Base-by-base conservation (phyloP, 176 grass and related monocot species). In the Juncus effusus region DNA sequence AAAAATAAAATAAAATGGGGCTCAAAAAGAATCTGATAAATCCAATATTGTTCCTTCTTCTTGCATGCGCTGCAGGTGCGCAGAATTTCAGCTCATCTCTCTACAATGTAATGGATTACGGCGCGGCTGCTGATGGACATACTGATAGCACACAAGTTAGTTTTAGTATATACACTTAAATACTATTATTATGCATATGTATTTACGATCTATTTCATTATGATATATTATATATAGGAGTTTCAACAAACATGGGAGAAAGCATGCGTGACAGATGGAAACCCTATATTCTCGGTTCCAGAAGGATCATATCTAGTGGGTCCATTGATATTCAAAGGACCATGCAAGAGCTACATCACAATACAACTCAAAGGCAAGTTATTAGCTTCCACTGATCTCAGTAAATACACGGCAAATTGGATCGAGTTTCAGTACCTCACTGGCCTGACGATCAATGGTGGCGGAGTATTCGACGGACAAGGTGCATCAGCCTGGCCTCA, bases 381-480 rank as follows among this genome's bases (percentile, higher is more conserved):
- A 0, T 56, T 85, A 38, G 86, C 85, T 54, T 81, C 77, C 14
- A 76, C 77, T 19, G 65, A 95, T 60, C 86, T 95, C 19, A 36
- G 10, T 53, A 40, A 38, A 10, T 86, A 78, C 74, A 63, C 67
- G 50, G 45, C 9, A 7, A 83, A 95, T 63, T 90, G 82, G 86
- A 80, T 95, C 73, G 83, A 86, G 64, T 4, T 89, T 11, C 4
- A 59, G 56, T 59, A 44, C 62, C 78, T 86, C 13, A 36, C 82
- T 3, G 67, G 74, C 28, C 35, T 95, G 0, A 1, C 16, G n/a
- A 80, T 86, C 61, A 74, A 72, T 0, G 90, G 90, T 5, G 61
- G 61, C 35, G 86, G 90, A 57, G 73, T 2, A 36, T 54, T 95
- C 44, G 79, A 95, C 45, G 82, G 90, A 10, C 86, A 87, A 53